These are phyloP conservation scores for Malus domestica DNA, from an alignment of 306 rosid species.

Conservation along the genomic window DNA sequence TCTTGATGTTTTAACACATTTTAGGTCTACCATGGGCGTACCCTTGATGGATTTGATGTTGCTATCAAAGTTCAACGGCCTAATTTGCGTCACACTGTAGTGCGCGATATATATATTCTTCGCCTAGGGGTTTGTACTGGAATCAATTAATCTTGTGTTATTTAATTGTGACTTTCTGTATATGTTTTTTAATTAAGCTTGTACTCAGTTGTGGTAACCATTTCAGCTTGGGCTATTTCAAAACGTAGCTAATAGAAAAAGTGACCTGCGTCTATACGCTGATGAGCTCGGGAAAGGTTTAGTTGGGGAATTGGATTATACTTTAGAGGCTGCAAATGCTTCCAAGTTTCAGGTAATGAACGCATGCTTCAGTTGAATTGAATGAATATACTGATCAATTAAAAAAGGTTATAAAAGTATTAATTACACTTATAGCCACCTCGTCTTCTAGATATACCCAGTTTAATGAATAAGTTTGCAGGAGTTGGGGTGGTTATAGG, in stretches of 20 bases:
- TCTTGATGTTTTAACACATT: conserved; percentile 16
- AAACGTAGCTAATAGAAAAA: conserved; percentile 83
- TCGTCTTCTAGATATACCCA: neutral
- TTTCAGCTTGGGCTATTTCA: conserved; percentile 77
- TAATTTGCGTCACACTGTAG: conserved; percentile 73
- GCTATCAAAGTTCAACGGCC: conserved; percentile 98
- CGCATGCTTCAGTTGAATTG: neutral
- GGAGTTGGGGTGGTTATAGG: neutral
- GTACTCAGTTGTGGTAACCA: conserved; percentile 10
- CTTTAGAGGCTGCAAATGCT: conserved; percentile 86
- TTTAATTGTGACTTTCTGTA: neutral
- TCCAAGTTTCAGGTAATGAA: conserved; percentile 65
- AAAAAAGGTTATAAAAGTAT: neutral
- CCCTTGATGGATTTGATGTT: conserved; percentile 60
- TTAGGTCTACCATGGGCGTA: conserved; percentile 71
- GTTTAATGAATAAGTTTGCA: neutral
- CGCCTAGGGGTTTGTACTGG: conserved; percentile 86
- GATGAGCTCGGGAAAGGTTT: conserved; percentile 95
- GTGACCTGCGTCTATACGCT: conserved; percentile 83
- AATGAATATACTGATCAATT: neutral
- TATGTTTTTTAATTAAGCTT: neutral
- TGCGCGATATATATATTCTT: conserved; percentile 90
- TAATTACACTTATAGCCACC: neutral
- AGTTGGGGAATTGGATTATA: conserved; percentile 82
- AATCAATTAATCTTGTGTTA: neutral